These are phyloP conservation scores for Plasmodium reichenowi DNA, from an alignment of 169 alveolate species.

Conservation along the genomic window DNA sequence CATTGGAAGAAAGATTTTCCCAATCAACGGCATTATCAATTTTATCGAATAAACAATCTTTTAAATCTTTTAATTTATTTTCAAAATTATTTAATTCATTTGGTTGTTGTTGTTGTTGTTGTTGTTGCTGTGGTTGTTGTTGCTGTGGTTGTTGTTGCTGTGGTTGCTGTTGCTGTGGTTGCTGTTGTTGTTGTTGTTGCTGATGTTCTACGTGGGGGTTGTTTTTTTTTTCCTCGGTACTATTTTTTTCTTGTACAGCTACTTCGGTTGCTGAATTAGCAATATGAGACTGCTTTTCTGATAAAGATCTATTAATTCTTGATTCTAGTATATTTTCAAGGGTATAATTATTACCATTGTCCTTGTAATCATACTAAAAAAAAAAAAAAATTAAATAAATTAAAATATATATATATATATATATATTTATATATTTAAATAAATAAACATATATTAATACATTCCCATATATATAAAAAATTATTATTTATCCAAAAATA, in stretches of 20 bases:
- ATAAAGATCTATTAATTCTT: slow-evolving; percentile 4
- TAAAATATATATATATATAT: not conserved
- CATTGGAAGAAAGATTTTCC: slow-evolving; percentile 17
- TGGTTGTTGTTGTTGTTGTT: slow-evolving; percentile 1
- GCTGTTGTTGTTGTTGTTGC: no score
- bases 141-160: no score
- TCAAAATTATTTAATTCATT: slow-evolving; percentile 14
- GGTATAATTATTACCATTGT: not conserved
- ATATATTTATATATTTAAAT: no score
- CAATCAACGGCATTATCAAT: slow-evolving; percentile 33
- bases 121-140: no score
- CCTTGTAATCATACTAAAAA: not conserved
- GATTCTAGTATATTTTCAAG: not conserved
- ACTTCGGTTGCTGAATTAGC: not conserved
- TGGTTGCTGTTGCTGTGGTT: no score
- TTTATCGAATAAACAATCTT: slow-evolving; percentile 21
- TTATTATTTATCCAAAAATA: no score
- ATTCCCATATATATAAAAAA: no score
- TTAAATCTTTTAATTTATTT: slow-evolving; percentile 20
- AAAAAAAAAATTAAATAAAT: not conserved
- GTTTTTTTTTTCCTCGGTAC: not conserved
- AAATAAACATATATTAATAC: no score
- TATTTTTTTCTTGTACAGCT: not conserved
- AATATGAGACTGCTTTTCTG: not conserved
- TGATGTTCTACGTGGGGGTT: not conserved